These are phyloP conservation scores for Globisporangium cederbergense DNA, from an alignment of 352 stramenopile genomes.

Conservation along the genomic window DNA sequence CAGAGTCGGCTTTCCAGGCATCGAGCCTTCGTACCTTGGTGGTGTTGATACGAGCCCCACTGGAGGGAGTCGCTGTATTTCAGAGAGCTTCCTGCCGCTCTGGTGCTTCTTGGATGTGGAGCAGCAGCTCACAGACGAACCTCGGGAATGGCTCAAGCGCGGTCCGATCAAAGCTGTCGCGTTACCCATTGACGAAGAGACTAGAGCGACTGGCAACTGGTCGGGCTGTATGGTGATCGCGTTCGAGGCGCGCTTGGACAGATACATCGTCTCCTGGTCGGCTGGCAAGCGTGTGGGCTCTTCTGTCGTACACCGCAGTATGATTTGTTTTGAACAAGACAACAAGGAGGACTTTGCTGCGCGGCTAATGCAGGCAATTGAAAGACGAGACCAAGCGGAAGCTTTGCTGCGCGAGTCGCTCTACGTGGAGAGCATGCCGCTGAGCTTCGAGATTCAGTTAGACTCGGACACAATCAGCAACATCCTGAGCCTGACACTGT, in stretches of 20 bases:
- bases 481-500: conserved; percentile 70
- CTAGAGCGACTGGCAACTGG: conserved; percentile 59
- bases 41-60: neutral
- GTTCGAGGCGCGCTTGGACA: conserved; percentile 38
- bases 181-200: conserved; percentile 54
- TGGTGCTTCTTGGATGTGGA: conserved; percentile 76
- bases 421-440: conserved; percentile 77
- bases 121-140: conserved; percentile 9
- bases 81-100: conserved; percentile 53
- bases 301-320: conserved; percentile 50
- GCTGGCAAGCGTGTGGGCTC: conserved; percentile 70
- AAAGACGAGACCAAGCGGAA: conserved; percentile 58
- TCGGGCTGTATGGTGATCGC: conserved; percentile 73
- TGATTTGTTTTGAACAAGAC: conserved; percentile 67
- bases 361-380: conserved; percentile 33
- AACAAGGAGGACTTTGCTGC: conserved; percentile 43
- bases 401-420: conserved; percentile 55
- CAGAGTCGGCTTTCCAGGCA: conserved; percentile 38
- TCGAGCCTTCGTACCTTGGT: conserved; percentile 10
- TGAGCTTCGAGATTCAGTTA: conserved; percentile 59
- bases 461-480: conserved; percentile 66
- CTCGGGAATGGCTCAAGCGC: conserved; percentile 22
- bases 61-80: conserved; percentile 24
- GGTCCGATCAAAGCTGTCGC: conserved; percentile 61
- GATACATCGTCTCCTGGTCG: conserved; percentile 74